Conservation (phyloP, 805 yeast species). For the Lipomyces orientalis region DNA sequence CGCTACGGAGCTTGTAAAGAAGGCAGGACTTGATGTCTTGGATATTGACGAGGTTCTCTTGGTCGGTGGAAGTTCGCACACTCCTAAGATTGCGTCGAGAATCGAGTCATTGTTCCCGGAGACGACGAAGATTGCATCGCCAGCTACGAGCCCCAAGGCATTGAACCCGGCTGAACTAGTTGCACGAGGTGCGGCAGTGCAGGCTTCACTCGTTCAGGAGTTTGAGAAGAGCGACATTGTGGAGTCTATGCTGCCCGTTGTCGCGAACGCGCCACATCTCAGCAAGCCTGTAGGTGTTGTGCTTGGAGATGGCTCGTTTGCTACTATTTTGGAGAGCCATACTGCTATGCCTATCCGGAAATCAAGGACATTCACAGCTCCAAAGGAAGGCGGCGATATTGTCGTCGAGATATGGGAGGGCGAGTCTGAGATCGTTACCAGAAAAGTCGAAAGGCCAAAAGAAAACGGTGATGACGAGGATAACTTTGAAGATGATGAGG, state of each 20-base stretch:
- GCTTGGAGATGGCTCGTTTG: constrained; percentile 65
- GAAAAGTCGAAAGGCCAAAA: constrained; percentile 69
- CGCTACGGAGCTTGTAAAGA: constrained; percentile 71
- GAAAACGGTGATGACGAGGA: constrained; percentile 59
- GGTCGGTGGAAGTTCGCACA: constrained; percentile 91
- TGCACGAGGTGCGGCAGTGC: constrained; percentile 95
- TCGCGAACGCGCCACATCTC: constrained; percentile 86
- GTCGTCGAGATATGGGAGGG: constrained; percentile 82
- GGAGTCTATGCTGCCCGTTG: constrained; percentile 82
- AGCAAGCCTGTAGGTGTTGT: constrained; percentile 83
- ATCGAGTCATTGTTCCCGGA: constrained; percentile 81
- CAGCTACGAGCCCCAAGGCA: constrained; percentile 75
- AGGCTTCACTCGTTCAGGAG: constrained; percentile 82
- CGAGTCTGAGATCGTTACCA: constrained; percentile 80
- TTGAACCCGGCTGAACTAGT: constrained; percentile 86
- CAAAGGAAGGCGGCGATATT: constrained; percentile 63
- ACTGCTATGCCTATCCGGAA: constrained; percentile 91
- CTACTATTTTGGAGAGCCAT: constrained; percentile 75
- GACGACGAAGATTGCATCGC: constrained; percentile 73
- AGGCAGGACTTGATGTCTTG: constrained; percentile 82
- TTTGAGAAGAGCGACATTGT: constrained; percentile 65
- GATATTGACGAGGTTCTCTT: constrained; percentile 90
- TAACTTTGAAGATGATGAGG: constrained; percentile 53
- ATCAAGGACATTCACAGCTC: constrained; percentile 66
- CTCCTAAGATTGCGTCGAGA: constrained; percentile 86